Conservation (phyloP, 495 filamentous ascomycete genomes). For the Aspergillus mulundensis region DNA sequence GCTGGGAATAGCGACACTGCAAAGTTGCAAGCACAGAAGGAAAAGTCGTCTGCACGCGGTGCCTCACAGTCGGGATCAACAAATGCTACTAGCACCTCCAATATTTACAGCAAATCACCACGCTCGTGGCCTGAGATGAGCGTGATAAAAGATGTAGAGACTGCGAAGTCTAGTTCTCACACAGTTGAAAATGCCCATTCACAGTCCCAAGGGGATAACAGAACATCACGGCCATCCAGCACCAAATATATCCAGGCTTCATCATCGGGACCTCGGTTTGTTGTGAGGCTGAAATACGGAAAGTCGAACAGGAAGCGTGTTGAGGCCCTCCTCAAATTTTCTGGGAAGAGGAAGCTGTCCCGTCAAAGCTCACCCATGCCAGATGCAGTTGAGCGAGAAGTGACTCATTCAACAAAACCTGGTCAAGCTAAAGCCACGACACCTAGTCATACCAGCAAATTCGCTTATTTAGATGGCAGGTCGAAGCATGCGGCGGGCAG, state of each 20-base stretch:
- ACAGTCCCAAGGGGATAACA: background rate
- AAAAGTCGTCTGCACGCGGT: conserved; percentile 9
- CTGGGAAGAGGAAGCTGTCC: conserved; percentile 34
- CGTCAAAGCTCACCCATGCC: conserved; percentile 26
- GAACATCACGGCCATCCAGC: background rate
- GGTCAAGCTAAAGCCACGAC: conserved; percentile 9
- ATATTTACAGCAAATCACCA: conserved; percentile 6
- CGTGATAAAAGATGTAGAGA: background rate
- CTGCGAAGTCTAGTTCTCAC: background rate
- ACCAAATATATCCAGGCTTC: background rate
- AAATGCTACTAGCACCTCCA: conserved; percentile 4
- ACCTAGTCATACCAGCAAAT: conserved; percentile 10
- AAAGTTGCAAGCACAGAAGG: conserved; percentile 15
- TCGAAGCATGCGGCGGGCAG: conserved; percentile 17
- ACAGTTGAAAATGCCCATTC: conserved; percentile 2
- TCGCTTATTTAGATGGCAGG: conserved; percentile 19
- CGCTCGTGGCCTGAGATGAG: conserved; percentile 5
- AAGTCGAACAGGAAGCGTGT: conserved; percentile 39
- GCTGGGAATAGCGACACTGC: conserved; percentile 7
- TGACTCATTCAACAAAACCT: conserved; percentile 12
- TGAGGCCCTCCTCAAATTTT: conserved; percentile 43
- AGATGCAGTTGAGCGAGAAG: conserved; percentile 24
- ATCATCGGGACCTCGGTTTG: conserved; percentile 15
- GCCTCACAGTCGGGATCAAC: conserved; percentile 11
- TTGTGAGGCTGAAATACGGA: conserved; percentile 41